Evolutionary conservation across 2,329 filamentous ascomycete genomes (phyloP), one percentile per base, ranked within the genome.

Genomic region (Hymenoscyphus infarciens): DNA sequence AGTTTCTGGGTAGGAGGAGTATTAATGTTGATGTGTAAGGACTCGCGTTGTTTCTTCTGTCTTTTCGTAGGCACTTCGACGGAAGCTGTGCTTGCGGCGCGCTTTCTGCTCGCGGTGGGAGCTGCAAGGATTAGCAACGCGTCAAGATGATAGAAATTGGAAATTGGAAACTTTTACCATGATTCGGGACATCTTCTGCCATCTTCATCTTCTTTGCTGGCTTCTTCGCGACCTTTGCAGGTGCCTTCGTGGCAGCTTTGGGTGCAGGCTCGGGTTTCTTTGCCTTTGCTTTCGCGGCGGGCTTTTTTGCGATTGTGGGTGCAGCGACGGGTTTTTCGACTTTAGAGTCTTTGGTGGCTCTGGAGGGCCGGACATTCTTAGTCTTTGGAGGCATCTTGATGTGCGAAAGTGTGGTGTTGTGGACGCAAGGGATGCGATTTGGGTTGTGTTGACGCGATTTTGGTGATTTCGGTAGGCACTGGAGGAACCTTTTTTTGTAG

Each of bases 1-100:
- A 94, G 81, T 39, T 80, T 78, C 66, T 85, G 75, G 0, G 80
- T 84, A 5, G 88, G 89, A 15, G 83, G 80, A 29, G 82, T 74
- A 74, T 91, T 92, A 76, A 90, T 84, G 19, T 22, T 52, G 6
- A 52, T 11, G 2, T 11, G 19, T 13, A 22, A 19, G 4, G 35
- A 38, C 35, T 38, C 35, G 35, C 35, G 35, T 38, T 38, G 35
- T 33, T 56, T 61, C 31, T 61, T 59, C 16, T 29, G 54, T 7
- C 54, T 55, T 33, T 53, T 61, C 35, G 42, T 27, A 19, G 42
- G 25, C 11, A 29, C 57, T 22, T 49, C 57, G 13, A 16, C 10
- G 29, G 45, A 52, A 13, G 45, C 19, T 25, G 19, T 52, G 19
- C 19, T 25, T 22, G 22, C 27, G 15, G 57, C 27, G 39, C 57